phyloP scores from a whole-genome alignment of 495 filamentous ascomycete genomes.

The Aspergillus funiculosus region DNA sequence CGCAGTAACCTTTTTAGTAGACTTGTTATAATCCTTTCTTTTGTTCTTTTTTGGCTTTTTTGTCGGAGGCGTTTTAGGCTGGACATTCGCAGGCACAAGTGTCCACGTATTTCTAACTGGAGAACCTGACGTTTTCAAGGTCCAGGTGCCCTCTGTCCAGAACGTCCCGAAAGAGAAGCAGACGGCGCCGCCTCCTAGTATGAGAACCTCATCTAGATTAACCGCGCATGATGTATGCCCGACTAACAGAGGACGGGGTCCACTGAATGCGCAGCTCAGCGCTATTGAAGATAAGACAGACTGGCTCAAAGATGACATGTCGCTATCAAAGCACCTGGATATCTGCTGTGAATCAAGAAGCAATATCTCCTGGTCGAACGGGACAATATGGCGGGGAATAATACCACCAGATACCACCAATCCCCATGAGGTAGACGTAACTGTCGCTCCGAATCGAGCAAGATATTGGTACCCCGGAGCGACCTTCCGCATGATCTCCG shows the following conservation, averaged over 20 bases:
- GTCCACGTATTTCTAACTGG: constrained; percentile 21
- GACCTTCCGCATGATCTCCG: constrained; percentile 16
- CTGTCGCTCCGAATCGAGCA: constrained; percentile 30
- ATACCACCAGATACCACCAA: constrained; percentile 42
- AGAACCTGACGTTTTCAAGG: constrained; percentile 25
- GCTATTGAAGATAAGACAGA: constrained; percentile 22
- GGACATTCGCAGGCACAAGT: constrained; percentile 13
- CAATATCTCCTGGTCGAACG: constrained; percentile 33
- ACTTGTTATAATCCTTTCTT: background rate
- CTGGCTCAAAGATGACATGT: constrained; percentile 9
- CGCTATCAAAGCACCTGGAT: constrained; percentile 9
- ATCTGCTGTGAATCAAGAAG: constrained; percentile 24
- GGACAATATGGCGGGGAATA: constrained; percentile 26
- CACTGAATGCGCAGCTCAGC: constrained; percentile 16
- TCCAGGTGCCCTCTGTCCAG: constrained; percentile 60
- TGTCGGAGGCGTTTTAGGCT: constrained; percentile 8
- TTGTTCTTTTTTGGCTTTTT: constrained; percentile 1
- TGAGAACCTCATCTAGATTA: constrained; percentile 41
- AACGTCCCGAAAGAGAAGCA: constrained; percentile 84
- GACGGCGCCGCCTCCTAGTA: constrained; percentile 77
- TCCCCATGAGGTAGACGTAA: constrained; percentile 31
- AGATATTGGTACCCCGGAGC: constrained; percentile 22
- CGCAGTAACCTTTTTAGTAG: constrained; percentile 6
- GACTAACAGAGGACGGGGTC: constrained; percentile 55
- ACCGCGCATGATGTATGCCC: constrained; percentile 54